Percentiles rank a stretch among this genome's conserved stretches.
These are phyloP conservation scores for Medicago ruthenica DNA, from an alignment of 306 rosid genomes.

Conservation along the genomic window DNA sequence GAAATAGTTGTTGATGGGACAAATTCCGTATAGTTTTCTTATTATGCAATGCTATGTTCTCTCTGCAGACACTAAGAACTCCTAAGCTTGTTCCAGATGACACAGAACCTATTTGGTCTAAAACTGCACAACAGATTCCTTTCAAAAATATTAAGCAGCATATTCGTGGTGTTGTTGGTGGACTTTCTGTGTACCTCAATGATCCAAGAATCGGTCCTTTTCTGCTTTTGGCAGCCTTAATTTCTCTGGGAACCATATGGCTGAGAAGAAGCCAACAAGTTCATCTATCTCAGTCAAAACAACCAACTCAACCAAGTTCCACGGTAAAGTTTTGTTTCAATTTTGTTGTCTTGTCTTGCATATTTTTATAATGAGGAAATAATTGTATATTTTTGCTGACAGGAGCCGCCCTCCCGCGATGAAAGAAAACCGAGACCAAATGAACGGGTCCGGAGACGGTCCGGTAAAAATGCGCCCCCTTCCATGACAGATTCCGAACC, in stretches of 20 bases:
- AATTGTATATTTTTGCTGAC: conserved; percentile 28
- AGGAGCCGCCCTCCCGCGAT: conserved; percentile 45
- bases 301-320: conserved; percentile 54
- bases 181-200: conserved; percentile 54
- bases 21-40: background rate
- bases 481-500: conserved; percentile 79
- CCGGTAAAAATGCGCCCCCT: conserved; percentile 48
- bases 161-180: conserved; percentile 44
- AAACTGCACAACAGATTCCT: conserved; percentile 56
- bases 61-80: conserved; percentile 69
- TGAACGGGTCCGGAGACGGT: conserved; percentile 39
- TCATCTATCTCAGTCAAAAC: conserved; percentile 44
- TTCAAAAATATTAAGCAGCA: conserved; percentile 55
- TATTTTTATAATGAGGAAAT: conserved; percentile 1
- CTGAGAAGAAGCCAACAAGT: conserved; percentile 69
- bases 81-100: conserved; percentile 80
- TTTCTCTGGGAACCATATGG: conserved; percentile 80
- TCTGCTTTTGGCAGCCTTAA: conserved; percentile 78
- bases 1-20: conserved; percentile 3
- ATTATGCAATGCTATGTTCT: background rate
- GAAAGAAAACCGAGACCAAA: conserved; percentile 54
- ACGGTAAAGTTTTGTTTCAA: conserved; percentile 51
- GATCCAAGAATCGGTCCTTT: conserved; percentile 92
- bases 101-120: conserved; percentile 68
- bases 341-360: conserved; percentile 2